phyloP scores from a whole-genome alignment of 352 stramenopile genomes.

The Globisporangium parvum region DNA sequence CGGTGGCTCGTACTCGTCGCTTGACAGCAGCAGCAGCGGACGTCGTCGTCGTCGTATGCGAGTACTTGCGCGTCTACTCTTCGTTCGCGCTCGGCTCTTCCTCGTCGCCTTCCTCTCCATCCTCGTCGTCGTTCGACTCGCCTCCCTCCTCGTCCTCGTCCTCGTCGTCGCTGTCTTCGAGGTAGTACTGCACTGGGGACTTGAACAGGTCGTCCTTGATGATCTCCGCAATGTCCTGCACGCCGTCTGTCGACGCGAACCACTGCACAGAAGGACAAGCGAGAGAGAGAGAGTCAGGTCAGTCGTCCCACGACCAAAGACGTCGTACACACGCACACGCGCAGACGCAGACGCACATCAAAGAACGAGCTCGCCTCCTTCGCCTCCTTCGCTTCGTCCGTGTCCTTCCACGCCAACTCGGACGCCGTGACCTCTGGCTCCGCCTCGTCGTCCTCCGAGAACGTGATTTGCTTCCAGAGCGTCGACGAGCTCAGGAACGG shows the following conservation, averaged over 20 bases:
- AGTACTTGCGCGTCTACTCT: slow-evolving; percentile 21
- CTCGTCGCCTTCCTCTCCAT: slow-evolving; percentile 18
- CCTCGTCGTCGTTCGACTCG: slow-evolving; percentile 24
- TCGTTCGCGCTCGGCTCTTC: slow-evolving; percentile 25
- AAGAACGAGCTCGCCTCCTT: slow-evolving; percentile 48
- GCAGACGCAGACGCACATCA: slow-evolving; percentile 21
- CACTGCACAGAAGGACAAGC: slow-evolving; percentile 25
- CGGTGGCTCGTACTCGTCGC: neutral
- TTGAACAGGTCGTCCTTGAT: slow-evolving; percentile 84
- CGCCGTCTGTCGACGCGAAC: slow-evolving; percentile 44
- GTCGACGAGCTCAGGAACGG: slow-evolving; percentile 40
- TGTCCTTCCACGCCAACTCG: slow-evolving; percentile 55
- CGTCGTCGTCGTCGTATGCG: neutral
- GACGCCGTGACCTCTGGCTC: slow-evolving; percentile 48
- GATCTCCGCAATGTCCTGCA: slow-evolving; percentile 59
- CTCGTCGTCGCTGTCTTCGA: slow-evolving; percentile 37
- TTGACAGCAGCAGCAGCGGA: too few relatives aligned
- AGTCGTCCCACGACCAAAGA: neutral
- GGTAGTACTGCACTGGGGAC: slow-evolving; percentile 56
- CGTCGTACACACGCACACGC: neutral
- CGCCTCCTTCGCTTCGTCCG: slow-evolving; percentile 44
- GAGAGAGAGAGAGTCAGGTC: neutral
- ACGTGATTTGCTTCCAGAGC: slow-evolving; percentile 71
- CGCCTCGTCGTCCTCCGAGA: slow-evolving; percentile 47
- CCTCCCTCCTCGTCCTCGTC: slow-evolving; percentile 30